Evolutionary conservation across 768 basidiomycete genomes (phyloP), one percentile per base, ranked within the genome.

Genomic region (Naganishia vishniacii): DNA sequence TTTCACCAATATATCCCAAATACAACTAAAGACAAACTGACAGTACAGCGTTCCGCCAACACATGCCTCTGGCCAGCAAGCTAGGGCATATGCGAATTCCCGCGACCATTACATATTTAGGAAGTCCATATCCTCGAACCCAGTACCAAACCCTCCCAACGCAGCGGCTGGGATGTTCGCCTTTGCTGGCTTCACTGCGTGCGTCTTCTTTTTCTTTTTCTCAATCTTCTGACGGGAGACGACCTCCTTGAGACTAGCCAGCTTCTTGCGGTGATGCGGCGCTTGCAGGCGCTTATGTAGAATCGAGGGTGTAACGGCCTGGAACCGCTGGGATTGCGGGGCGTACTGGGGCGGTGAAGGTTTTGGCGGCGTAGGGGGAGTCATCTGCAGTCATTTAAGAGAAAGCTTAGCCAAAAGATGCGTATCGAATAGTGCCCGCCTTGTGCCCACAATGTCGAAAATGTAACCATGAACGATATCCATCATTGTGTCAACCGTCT

Each of bases 201-300:
- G 32, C 32, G 53, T 56, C 37, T 56, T 56, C 53, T 56, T 56
- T 34, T 56, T 56, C 31, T 56, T 32, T 26, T 56, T 56, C n/a
- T 56, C 53, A 16, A 56, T 34, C 53, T 56, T 56, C 31, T 56
- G 53, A 4, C 53, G 32, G 20, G 53, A 37, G 2, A 56, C 53
- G 37, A 56, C 53, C 26, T 56, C 53, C 23, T 56, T 56, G 34
- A 56, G 34, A 56, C 53, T 56, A 20, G 53, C 53, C 40, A 56
- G 37, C n/a, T 56, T 56, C 15, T 56, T 56, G 34, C 53, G 53
- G 26, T 56, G 53, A 40, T 56, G 53, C n/a, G 53, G 53, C 40
- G 37, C 53, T 56, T 37, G 34, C 13, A 56, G 37, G n/a, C 53
- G 53, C 4, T 37, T 32, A 26, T 56, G 53, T 7, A 56, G 53